Base-by-base conservation (phyloP, 768 basidiomycete species). In the Favolaschia claudopus region DNA sequence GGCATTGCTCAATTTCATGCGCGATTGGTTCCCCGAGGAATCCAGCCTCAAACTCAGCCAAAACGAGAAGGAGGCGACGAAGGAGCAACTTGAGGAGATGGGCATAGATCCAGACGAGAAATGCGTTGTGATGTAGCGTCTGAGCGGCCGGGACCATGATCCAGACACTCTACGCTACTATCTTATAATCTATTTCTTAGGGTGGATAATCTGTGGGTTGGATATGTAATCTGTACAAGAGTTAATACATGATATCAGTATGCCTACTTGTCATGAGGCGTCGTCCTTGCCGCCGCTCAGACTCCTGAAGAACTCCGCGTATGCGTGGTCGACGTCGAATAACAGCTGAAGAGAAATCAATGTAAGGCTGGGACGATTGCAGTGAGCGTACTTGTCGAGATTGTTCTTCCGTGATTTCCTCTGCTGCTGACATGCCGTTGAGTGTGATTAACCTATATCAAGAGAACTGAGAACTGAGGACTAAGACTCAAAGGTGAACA, bases 241-340 rank as follows among this genome's bases (percentile, higher is more conserved):
- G 43, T 37, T 55, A 55, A 55, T 55, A 55, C 52, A 50, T 19
- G 31, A 13, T 31, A 42, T 20, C 43, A 3, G 15, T 24, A n/a
- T n/a, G n/a, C n/a, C n/a, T n/a, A n/a, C 28, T 34, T 38, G n/a
- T 53, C 55, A 67, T 17, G 62, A 68, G n/a, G 59, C 62, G 43
- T 71, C 71, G 45, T 77, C 76, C 62, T 79, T 77, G 19, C 76
- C 77, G 7, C 71, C 69, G 56, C 81, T 86, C 48, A 93, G 69
- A 76, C 90, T 92, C 53, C 89, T 78, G 82, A 95, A 93, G 77
- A 95, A 95, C 73, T 96, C 92, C 17, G 92, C 90, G 69, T 99
- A 99, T 1, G 96, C 95, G 67, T 96, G 88, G 65, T 99, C 96
- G 49, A 97, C 93, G 68, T 99, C 96, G 69, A 98, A 99, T n/a